Percentiles rank a stretch among this genome's conserved stretches.
These are phyloP conservation scores for Colletotrichum karsti DNA, from an alignment of 2,329 filamentous ascomycete species.

Conservation along the genomic window DNA sequence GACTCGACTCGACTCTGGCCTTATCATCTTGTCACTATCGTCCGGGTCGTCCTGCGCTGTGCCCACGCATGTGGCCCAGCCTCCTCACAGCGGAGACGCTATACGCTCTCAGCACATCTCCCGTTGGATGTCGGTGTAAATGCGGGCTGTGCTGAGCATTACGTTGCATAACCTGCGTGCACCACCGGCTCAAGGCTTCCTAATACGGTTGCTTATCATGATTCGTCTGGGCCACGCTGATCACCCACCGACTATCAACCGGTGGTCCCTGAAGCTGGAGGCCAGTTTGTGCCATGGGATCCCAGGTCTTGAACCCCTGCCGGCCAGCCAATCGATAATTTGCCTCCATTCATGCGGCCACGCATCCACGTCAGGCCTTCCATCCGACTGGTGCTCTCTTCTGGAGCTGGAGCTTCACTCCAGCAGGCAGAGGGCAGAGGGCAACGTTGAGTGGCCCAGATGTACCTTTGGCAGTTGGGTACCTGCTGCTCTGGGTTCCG, in stretches of 20 bases:
- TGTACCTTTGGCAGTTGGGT: constrained; percentile 13
- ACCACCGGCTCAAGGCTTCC: constrained; percentile 18
- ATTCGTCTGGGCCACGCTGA: constrained; percentile 18
- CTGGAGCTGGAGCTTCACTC: not conserved
- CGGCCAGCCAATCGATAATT: constrained; percentile 24
- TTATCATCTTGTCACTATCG: constrained; percentile 24
- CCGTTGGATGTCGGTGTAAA: constrained; percentile 17
- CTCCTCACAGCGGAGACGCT: not conserved
- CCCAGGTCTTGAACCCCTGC: constrained; percentile 17
- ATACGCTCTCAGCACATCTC: constrained; percentile 20
- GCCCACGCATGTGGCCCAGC: constrained; percentile 1
- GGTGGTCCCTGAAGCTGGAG: constrained; percentile 13
- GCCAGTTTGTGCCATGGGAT: constrained; percentile 7
- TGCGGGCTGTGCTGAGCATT: constrained; percentile 24
- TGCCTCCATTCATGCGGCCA: constrained; percentile 27
- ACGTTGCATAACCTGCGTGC: constrained; percentile 29
- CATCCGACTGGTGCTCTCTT: not conserved
- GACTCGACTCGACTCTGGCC: constrained; percentile 12
- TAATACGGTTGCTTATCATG: constrained; percentile 28
- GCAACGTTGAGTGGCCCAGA: too few relatives aligned
- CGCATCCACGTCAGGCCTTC: constrained; percentile 10
- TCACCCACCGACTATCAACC: constrained; percentile 11
- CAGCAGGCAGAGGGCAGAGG: not conserved
- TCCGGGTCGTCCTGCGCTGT: not conserved
- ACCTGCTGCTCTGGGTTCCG: not conserved